Percentiles rank a stretch among this genome's conserved stretches.
phyloP scores from a whole-genome alignment of 257 asterid genomes.

The Orobanche coerulescens region DNA sequence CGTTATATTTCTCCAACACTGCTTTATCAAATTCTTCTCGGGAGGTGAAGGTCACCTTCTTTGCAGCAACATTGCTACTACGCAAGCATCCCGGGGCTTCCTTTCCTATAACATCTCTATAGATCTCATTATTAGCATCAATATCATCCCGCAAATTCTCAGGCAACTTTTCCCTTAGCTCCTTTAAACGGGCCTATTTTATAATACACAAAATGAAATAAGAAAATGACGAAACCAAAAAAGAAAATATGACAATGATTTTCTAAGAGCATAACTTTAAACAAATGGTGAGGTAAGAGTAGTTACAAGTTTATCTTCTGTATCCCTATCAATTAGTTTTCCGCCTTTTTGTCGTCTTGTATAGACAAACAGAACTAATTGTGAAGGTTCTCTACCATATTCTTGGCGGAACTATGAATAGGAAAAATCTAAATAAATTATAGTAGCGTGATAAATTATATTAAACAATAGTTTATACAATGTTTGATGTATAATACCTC shows the following conservation, averaged over 20 bases:
- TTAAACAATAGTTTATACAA: not conserved
- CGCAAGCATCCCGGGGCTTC: too few relatives aligned
- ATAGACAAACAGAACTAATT: not conserved
- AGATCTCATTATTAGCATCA: too few relatives aligned
- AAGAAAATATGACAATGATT: too few relatives aligned
- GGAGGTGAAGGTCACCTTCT: too few relatives aligned
- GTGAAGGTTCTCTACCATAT: not conserved
- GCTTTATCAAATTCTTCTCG: too few relatives aligned
- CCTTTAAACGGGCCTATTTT: not conserved
- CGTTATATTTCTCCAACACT: too few relatives aligned
- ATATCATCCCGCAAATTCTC: not conserved
- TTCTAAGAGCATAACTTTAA: too few relatives aligned
- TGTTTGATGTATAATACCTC: not conserved
- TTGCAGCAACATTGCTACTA: too few relatives aligned
- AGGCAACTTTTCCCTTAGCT: not conserved
- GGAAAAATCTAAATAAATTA: not conserved
- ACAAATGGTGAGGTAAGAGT: too few relatives aligned
- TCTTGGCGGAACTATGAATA: not conserved
- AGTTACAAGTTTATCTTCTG: not conserved
- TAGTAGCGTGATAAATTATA: not conserved
- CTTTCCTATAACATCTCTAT: not conserved
- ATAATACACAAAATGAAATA: too few relatives aligned
- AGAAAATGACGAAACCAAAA: too few relatives aligned
- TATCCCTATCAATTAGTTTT: not conserved
- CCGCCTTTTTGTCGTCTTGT: not conserved